These are phyloP conservation scores for Furcasterigmium sp. DNA, from an alignment of 2,329 filamentous ascomycete genomes.

Conservation along the genomic window DNA sequence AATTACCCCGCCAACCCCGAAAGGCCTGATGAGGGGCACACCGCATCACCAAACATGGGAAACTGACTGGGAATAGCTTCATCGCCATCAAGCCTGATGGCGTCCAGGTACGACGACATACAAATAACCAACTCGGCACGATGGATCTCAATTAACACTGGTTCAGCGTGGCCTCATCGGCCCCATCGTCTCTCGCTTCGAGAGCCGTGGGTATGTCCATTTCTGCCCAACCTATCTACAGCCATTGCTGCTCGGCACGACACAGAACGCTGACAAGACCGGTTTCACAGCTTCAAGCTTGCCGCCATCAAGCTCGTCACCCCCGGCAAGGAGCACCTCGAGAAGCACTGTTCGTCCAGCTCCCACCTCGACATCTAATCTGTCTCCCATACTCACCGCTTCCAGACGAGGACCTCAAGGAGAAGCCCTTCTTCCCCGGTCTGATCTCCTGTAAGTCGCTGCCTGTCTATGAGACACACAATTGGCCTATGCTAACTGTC, in stretches of 20 bases:
- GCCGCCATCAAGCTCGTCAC: slow-evolving; percentile 92
- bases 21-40: slow-evolving; percentile 6
- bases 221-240: neutral
- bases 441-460: slow-evolving; percentile 76
- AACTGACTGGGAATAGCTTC: slow-evolving; percentile 59
- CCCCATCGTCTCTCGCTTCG: slow-evolving; percentile 96
- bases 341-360: slow-evolving; percentile 74
- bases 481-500: slow-evolving; percentile 10
- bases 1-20: slow-evolving; percentile 23
- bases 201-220: slow-evolving; percentile 75
- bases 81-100: slow-evolving; percentile 99
- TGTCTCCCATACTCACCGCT: slow-evolving; percentile 19
- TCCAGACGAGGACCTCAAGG: slow-evolving; percentile 75
- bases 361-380: neutral
- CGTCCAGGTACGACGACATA: slow-evolving; percentile 70
- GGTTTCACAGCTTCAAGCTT: slow-evolving; percentile 77
- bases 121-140: neutral
- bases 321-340: slow-evolving; percentile 89
- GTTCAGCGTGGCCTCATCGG: slow-evolving; percentile 89
- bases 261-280: slow-evolving; percentile 3
- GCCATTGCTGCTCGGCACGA: neutral
- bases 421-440: slow-evolving; percentile 95
- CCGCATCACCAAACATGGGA: slow-evolving; percentile 1
- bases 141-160: slow-evolving; percentile 7
- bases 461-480: neutral